Evolutionary conservation across 2,329 filamentous ascomycete species (phyloP).

Genomic region (Pseudocercospora macadamiae): DNA sequence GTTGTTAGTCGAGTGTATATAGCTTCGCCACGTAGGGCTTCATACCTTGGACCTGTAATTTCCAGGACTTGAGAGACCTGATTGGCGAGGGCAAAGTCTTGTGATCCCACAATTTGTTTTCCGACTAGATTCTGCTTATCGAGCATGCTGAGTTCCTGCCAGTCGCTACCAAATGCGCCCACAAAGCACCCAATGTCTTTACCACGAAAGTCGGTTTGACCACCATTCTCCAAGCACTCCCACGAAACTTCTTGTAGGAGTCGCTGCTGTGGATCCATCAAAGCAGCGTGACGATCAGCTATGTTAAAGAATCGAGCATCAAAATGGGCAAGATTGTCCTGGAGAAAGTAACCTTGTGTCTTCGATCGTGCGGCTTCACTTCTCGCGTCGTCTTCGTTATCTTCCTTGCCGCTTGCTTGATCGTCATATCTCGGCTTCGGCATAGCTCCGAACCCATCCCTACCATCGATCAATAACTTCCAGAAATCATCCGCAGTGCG

Average conservation of each 20-base stretch:
- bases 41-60: slow-evolving; percentile 36
- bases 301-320: slow-evolving; percentile 50
- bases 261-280: slow-evolving; percentile 49
- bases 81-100: slow-evolving; percentile 46
- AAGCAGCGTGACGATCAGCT: slow-evolving; percentile 43
- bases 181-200: not conserved
- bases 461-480: slow-evolving; percentile 10
- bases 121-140: slow-evolving; percentile 16
- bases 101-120: slow-evolving; percentile 35
- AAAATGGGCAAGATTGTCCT: slow-evolving; percentile 22
- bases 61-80: slow-evolving; percentile 40
- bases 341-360: not conserved
- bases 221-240: slow-evolving; percentile 37
- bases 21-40: not conserved
- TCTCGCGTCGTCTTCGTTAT: not conserved
- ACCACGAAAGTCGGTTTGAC: not conserved
- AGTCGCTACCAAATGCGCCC: slow-evolving; percentile 29
- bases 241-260: slow-evolving; percentile 46
- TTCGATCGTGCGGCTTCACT: not conserved
- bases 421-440: not conserved
- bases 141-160: slow-evolving; percentile 13
- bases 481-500: slow-evolving; percentile 14
- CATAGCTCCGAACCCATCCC: not conserved
- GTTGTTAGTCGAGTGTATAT: not conserved
- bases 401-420: too few species aligned